Base-by-base conservation (phyloP, 805 yeast species). In the Candida morakotiae region DNA sequence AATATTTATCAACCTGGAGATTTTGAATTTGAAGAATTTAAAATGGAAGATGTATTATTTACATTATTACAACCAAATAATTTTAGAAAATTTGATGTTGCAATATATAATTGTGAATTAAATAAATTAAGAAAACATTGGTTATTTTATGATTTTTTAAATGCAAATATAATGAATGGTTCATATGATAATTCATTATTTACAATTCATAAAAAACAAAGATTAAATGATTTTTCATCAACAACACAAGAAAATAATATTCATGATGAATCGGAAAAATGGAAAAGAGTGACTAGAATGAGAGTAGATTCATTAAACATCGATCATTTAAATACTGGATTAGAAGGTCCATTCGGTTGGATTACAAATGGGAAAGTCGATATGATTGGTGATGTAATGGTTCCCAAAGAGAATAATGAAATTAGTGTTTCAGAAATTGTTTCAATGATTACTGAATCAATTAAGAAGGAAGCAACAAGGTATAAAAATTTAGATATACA, bases 331-430 rank as follows among this genome's bases (percentile, higher is more conserved):
- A 93, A 93, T 54, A 77, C 86, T 1, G 98, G 97, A 0, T 73
- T 86, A 40, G 80, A 81, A 38, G 98, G 99, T 0, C 96, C 98
- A 9, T 87, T 93, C 60, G 97, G 98, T 5, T 93, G 99, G 99
- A 91, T 93, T 39, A 79, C 87, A 5, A 73, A 77, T 43, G 98
- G 99, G 10, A 79, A 79, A 35, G 98, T 91, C 16, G 97, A 93
- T 58, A 82, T 93, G 81, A 65, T 87, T 45, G 97, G 96, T 6
- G 97, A 93, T 53, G 78, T 91, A 13, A 77, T 81, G 72, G 79
- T 88, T 2, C 94, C 95, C 0, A 75, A 77, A 32, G 80, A 77
- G 31, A 69, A 71, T 28, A 74, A 76, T 23, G 77, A 73, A 28
- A 57, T 73, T 33, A 69, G 69, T 37, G 54, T 70, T 38, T 49